phyloP scores from a whole-genome alignment of 2,329 filamentous ascomycete species.

The Cladobotryum mycophilum region DNA sequence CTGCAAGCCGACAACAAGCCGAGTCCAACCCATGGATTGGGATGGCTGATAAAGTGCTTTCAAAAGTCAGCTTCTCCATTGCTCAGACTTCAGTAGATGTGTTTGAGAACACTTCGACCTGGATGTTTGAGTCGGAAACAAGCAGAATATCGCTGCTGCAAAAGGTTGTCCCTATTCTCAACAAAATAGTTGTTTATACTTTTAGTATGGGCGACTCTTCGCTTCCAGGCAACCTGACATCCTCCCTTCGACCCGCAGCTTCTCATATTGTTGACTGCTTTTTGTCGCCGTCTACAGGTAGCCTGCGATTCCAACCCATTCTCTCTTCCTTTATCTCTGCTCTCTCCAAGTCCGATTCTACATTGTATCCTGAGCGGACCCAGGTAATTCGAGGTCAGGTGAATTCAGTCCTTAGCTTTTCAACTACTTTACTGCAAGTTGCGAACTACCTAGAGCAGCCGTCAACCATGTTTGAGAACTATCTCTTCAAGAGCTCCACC shows the following conservation, averaged over 20 bases:
- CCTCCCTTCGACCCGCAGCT: conserved; percentile 65
- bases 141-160: conserved; percentile 65
- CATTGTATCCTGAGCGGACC: conserved; percentile 51
- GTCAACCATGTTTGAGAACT: conserved; percentile 62
- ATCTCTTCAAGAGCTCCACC: conserved; percentile 75
- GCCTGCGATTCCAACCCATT: conserved; percentile 71
- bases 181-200: conserved; percentile 63
- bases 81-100: conserved; percentile 73
- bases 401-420: conserved; percentile 57
- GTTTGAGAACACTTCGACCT: conserved; percentile 77
- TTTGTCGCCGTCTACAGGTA: conserved; percentile 60
- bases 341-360: conserved; percentile 48
- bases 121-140: conserved; percentile 67
- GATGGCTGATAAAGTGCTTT: conserved; percentile 71
- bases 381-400: conserved; percentile 57
- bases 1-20: conserved; percentile 38
- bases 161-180: conserved; percentile 62
- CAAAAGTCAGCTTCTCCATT: conserved; percentile 64
- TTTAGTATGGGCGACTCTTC: conserved; percentile 66
- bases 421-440: conserved; percentile 63
- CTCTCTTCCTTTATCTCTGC: conserved; percentile 57
- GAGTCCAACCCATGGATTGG: conserved; percentile 57
- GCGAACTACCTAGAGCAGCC: conserved; percentile 58
- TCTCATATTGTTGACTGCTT: conserved; percentile 72
- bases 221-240: conserved; percentile 41